Evolutionary conservation across 805 yeast genomes (phyloP), one percentile per base, ranked within the genome.

Genomic region (Saccharomycopsis sp.): DNA sequence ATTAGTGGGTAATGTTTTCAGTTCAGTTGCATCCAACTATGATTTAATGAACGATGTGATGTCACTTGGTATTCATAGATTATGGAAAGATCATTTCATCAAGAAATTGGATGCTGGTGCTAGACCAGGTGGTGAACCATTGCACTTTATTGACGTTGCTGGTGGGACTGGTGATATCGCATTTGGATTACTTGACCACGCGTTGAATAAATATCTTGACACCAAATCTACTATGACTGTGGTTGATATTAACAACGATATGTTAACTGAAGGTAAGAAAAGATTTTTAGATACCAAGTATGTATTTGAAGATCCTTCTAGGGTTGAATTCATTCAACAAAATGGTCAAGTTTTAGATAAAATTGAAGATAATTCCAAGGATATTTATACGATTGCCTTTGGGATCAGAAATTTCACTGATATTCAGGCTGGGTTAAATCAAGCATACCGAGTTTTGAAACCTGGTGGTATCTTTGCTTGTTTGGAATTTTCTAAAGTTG

Each of bases 141-240:
- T 93, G 56, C 77, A 80, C 47, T 90, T 93, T 58, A 72, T 93
- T 52, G 98, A 93, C 63, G 97, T 93, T 46, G 98, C 98, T 22
- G 98, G 98, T 48, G 98, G 98, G 20, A 87, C 97, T 8, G 98
- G 98, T 38, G 98, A 93, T 59, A 90, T 93, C 64, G 98, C 98
- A 1, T 87, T 87, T 65, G 94, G 98, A 2, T 72, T 93, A 51
- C 70, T 93, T 51, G 96, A 88, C 57, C 96, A 93, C 64, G 97
- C 97, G 7, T 79, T 81, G 52, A 64, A 70, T 32, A 76, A 79
- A 51, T 86, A 79, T 59, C 81, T 83, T 46, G 98, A 93, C 65
- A 71, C 64, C 31, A 68, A 71, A 50, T 77, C 87, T 27, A 77
- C 80, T 21, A 93, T 93, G 93, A 86, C 89, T 6, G 77, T 93